Conservation (phyloP, 2,329 filamentous ascomycete species). For the Didymella lethalis region DNA sequence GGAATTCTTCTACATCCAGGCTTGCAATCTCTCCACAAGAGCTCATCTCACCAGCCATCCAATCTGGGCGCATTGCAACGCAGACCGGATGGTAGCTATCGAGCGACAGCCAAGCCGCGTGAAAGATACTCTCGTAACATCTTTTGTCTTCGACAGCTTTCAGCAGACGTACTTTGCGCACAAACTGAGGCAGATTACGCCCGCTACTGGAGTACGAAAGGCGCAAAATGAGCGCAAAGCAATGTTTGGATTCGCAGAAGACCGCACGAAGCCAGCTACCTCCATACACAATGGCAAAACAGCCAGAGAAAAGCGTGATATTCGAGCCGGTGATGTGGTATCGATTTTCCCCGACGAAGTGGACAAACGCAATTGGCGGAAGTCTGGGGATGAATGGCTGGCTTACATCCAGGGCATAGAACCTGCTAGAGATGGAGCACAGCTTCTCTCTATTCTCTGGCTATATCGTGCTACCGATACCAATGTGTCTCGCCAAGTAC, state of each 20-base stretch:
- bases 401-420: slow-evolving; percentile 68
- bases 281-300: slow-evolving; percentile 30
- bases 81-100: slow-evolving; percentile 14
- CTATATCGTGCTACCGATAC: slow-evolving; percentile 77
- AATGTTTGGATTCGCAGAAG: slow-evolving; percentile 29
- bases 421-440: slow-evolving; percentile 43
- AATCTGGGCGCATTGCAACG: slow-evolving; percentile 62
- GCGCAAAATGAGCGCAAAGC: slow-evolving; percentile 25
- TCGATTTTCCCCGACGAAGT: slow-evolving; percentile 56
- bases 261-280: neutral
- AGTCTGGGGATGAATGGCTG: slow-evolving; percentile 68
- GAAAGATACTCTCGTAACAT: slow-evolving; percentile 70
- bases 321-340: slow-evolving; percentile 59
- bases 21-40: slow-evolving; percentile 57
- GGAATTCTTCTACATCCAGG: slow-evolving; percentile 72
- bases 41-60: slow-evolving; percentile 48
- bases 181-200: slow-evolving; percentile 53
- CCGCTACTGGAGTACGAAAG: slow-evolving; percentile 17
- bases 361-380: slow-evolving; percentile 63
- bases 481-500: slow-evolving; percentile 71
- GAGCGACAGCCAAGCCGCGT: slow-evolving; percentile 28
- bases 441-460: slow-evolving; percentile 72
- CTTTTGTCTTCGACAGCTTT: slow-evolving; percentile 72
- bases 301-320: neutral
- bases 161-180: slow-evolving; percentile 66